Evolutionary conservation across 352 stramenopile genomes (phyloP).

Genomic region (Pythium monospermum): DNA sequence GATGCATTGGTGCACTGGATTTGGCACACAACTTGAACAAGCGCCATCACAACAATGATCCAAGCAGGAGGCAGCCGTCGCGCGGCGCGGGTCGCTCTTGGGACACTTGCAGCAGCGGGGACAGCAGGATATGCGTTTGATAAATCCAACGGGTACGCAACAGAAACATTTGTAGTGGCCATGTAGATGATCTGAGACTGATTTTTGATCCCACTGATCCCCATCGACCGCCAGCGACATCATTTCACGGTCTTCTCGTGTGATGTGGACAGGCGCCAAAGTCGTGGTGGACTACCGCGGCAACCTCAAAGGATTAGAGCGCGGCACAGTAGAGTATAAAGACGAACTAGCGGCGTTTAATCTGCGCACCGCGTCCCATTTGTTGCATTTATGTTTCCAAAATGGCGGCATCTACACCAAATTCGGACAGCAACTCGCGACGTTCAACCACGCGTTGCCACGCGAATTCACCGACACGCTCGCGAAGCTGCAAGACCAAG

Average conservation of each 20-base stretch:
- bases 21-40: too few species aligned
- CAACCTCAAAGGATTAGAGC: constrained; percentile 40
- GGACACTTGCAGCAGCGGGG: constrained; percentile 10
- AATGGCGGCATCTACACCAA: constrained; percentile 98
- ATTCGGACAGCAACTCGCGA: constrained; percentile 95
- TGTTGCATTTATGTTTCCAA: constrained; percentile 87
- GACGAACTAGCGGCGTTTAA: constrained; percentile 57
- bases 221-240: constrained; percentile 32
- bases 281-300: constrained; percentile 49
- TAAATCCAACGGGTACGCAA: constrained; percentile 41
- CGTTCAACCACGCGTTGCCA: constrained; percentile 95
- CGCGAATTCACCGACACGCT: constrained; percentile 92
- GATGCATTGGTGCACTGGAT: background rate
- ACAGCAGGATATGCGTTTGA: constrained; percentile 33
- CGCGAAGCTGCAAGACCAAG: constrained; percentile 89
- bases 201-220: background rate
- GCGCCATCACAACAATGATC: too few species aligned
- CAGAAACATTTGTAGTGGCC: background rate
- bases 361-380: constrained; percentile 74
- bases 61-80: too few species aligned
- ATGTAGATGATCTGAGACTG: background rate
- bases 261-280: constrained; percentile 39
- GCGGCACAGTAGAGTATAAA: constrained; percentile 53
- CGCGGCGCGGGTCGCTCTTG: too few species aligned
- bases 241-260: constrained; percentile 54